Base-by-base conservation (phyloP, 2,329 filamentous ascomycete species). In the Aspergillus jensenii region DNA sequence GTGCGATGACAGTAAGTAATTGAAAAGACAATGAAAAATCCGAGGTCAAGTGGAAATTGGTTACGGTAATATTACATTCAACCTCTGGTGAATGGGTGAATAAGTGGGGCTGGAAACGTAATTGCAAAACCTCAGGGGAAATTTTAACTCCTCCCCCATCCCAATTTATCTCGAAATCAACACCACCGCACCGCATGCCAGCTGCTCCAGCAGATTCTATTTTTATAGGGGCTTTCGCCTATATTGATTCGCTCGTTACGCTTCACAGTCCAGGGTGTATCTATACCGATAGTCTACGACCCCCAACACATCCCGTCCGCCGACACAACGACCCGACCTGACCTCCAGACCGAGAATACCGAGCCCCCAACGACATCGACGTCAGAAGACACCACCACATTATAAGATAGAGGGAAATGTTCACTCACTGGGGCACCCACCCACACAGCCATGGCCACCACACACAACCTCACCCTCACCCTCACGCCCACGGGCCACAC, bases 121-220 rank as follows among this genome's bases (percentile, higher is more conserved):
- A 60, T 65, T 65, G 61, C 61, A 62, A 60, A 61, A 61, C 51
- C 14, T 49, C 59, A 46, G 59, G 48, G 56, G 55, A 55, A 56
- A 51, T 52, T 49, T 41, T 52, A 41, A 47, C 48, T 51, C 40
- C 33, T 44, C 52, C 23, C 23, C 50, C 23, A 35, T 19, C 17
- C n/a, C 33, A 6, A 43, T 31, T 27, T 40, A 17, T 23, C 27
- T 52, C 47, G 39, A 47, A 56, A 53, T 52, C 50, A 52, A 41
- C 46, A 51, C 40, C 50, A 39, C 52, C 5, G 44, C 27, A 17
- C 43, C 46, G 35, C n/a, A 50, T 33, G 15, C 25, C 46, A 53
- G 40, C 48, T 31, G 23, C 41, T 19, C 27, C 37, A 17, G 21
- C n/a, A 7, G 15, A 33, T 31, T 25, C 21, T 46, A 15, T 39